phyloP scores from a whole-genome alignment of 208 protist genomes.

The Leishmania braziliensis region DNA sequence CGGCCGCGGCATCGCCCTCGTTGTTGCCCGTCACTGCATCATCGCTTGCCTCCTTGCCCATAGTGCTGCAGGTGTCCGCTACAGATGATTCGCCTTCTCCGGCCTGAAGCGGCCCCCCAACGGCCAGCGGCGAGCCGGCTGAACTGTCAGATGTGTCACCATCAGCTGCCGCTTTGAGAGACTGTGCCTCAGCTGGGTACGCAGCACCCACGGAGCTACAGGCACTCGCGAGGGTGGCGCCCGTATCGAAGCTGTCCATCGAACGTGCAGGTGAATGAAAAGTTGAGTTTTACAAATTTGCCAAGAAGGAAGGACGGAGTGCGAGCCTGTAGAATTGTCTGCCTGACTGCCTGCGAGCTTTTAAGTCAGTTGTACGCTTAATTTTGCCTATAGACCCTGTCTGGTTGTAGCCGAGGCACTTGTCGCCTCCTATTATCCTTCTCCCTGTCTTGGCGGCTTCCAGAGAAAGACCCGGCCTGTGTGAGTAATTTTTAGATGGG shows the following conservation, averaged over 20 bases:
- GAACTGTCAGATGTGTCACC: conserved; percentile 7
- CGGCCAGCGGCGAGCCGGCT: neutral
- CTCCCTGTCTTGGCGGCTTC: neutral
- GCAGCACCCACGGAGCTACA: neutral
- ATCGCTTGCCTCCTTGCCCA: neutral
- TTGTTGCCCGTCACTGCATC: neutral
- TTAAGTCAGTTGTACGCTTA: neutral
- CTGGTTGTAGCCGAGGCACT: neutral
- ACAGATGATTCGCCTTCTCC: neutral
- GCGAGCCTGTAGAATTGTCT: neutral
- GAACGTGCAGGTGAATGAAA: neutral
- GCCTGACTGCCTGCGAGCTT: neutral
- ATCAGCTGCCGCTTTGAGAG: conserved; percentile 4
- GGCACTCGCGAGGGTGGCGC: neutral
- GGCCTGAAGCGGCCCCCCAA: neutral
- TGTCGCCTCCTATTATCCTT: neutral
- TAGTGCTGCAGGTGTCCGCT: neutral
- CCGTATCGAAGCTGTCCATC: conserved; percentile 7
- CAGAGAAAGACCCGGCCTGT: neutral
- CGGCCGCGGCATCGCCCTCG: neutral
- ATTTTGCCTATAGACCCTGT: neutral
- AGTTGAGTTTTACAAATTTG: neutral
- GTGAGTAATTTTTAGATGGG: neutral
- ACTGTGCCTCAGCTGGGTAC: neutral
- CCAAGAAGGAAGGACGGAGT: too few species aligned